Conservation (phyloP, 2,329 filamentous ascomycete genomes). For the Aureobasidium sp. region DNA sequence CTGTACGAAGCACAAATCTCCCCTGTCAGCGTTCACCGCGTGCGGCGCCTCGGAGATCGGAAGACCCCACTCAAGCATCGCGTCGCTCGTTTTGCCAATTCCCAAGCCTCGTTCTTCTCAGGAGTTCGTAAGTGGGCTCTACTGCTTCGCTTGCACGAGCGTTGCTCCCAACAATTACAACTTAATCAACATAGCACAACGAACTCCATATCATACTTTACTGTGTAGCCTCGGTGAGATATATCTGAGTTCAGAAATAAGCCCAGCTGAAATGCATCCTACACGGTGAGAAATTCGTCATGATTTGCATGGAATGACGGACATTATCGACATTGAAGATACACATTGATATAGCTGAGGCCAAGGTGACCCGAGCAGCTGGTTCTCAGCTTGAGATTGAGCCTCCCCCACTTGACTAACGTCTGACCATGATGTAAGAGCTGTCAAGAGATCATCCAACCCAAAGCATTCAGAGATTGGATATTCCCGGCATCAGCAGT, state of each 20-base stretch:
- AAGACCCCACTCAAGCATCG: neutral
- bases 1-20: neutral
- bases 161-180: conserved; percentile 3
- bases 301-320: conserved; percentile 1
- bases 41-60: neutral
- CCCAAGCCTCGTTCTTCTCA: neutral
- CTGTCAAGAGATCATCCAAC: neutral
- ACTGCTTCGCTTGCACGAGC: neutral
- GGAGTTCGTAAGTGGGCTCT: neutral
- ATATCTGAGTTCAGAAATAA: neutral
- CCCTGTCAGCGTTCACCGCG: neutral
- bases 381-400: neutral
- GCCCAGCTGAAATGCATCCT: neutral
- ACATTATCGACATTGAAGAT: neutral
- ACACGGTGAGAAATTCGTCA: neutral
- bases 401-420: neutral
- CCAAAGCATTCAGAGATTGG: neutral
- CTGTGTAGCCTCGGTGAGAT: neutral
- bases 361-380: neutral
- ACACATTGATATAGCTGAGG: conserved; percentile 1
- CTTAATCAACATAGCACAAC: neutral
- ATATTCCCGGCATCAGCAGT: conserved; percentile 35
- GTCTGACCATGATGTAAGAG: conserved; percentile 7
- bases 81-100: neutral
- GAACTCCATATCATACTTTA: neutral